A percentile compares a stretch with the other conserved stretches of the same genome.
Evolutionary conservation across 2,329 filamentous ascomycete genomes (phyloP).

Genomic region (Daldinia sp.): DNA sequence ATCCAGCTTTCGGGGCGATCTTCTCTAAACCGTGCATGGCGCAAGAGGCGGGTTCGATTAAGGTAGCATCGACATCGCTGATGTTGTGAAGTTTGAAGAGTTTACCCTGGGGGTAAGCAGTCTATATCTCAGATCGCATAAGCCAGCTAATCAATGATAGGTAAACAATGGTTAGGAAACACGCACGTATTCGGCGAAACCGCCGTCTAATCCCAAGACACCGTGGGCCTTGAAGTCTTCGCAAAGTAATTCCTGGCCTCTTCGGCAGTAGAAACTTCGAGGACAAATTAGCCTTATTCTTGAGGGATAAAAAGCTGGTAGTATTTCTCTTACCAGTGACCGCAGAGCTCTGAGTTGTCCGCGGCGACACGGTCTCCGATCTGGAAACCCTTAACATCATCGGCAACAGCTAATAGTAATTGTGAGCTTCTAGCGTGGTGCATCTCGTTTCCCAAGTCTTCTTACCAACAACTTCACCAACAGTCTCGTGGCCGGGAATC

Average conservation of each 20-base stretch:
- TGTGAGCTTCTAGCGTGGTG: constrained; percentile 28
- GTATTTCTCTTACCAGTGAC: constrained; percentile 62
- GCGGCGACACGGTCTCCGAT: constrained; percentile 74
- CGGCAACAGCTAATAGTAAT: constrained; percentile 44
- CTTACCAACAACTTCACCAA: constrained; percentile 70
- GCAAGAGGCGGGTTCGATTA: constrained; percentile 77
- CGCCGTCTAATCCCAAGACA: constrained; percentile 73
- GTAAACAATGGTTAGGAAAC: constrained; percentile 59
- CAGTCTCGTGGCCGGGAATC: constrained; percentile 76
- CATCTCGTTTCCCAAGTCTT: constrained; percentile 58
- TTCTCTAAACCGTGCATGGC: constrained; percentile 78
- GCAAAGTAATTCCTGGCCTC: constrained; percentile 75
- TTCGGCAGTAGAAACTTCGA: constrained; percentile 73
- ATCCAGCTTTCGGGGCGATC: constrained; percentile 74
- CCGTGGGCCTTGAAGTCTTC: constrained; percentile 76
- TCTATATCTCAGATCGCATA: constrained; percentile 42
- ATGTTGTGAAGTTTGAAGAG: constrained; percentile 76
- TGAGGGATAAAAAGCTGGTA: neutral
- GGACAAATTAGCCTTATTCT: constrained; percentile 26
- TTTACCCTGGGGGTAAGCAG: constrained; percentile 63
- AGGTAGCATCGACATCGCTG: constrained; percentile 74
- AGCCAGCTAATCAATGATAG: constrained; percentile 41
- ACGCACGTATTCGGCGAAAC: constrained; percentile 75
- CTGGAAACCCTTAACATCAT: constrained; percentile 69
- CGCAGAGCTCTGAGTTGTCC: constrained; percentile 75